Conservation (phyloP, 257 asterid genomes). For the Orobanche coerulescens region DNA sequence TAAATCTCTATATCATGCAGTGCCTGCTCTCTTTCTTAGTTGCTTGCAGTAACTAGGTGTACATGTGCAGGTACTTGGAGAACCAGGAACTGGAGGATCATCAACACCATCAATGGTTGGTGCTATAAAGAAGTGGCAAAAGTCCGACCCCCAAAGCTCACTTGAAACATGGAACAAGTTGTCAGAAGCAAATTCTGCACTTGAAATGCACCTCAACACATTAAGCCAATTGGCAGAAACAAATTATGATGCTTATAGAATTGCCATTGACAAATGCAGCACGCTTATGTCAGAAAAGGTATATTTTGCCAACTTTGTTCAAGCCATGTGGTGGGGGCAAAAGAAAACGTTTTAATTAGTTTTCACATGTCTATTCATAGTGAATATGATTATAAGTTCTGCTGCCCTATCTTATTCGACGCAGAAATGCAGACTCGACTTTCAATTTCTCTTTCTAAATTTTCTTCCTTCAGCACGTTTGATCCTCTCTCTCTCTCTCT, state of each 20-base stretch:
- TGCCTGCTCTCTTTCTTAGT: constrained; percentile 20
- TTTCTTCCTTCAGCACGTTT: no score
- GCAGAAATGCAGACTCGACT: no score
- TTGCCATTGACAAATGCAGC: constrained; percentile 56
- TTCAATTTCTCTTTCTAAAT: no score
- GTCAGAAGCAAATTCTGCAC: constrained; percentile 67
- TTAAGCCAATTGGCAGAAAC: constrained; percentile 58
- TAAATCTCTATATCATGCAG: constrained; percentile 3
- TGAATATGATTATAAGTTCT: neutral
- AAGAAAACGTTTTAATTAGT: neutral
- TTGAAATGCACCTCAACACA: constrained; percentile 62
- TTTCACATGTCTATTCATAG: neutral
- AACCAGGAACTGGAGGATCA: constrained; percentile 98
- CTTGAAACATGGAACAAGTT: constrained; percentile 73
- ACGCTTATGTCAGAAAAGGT: constrained; percentile 64
- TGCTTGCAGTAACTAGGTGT: constrained; percentile 18
- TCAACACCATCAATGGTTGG: constrained; percentile 99
- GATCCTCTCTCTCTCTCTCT: no score
- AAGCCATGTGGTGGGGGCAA: constrained; percentile 1
- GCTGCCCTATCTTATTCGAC: neutral
- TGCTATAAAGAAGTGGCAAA: constrained; percentile 98
- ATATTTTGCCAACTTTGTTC: constrained; percentile 6
- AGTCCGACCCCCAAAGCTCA: constrained; percentile 71
- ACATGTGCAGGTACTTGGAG: constrained; percentile 82
- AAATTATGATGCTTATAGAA: constrained; percentile 41